phyloP scores from a whole-genome alignment of 2,329 filamentous ascomycete genomes.

The Talaromyces rugulosus region DNA sequence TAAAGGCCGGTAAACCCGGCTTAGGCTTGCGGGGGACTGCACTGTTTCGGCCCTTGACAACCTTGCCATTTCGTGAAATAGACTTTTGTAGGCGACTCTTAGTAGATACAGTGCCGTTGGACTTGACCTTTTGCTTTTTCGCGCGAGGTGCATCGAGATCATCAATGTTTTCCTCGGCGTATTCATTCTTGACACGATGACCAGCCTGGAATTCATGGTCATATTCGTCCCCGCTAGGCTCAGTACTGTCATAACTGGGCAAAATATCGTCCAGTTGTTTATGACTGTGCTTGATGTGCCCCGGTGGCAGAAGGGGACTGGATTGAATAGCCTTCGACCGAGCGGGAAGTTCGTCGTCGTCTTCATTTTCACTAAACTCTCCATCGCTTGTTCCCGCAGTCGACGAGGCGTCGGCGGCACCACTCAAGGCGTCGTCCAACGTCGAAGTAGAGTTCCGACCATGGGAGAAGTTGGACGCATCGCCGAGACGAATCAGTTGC shows the following conservation, averaged over 20 bases:
- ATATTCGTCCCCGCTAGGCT: constrained; percentile 60
- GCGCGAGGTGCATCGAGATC: constrained; percentile 39
- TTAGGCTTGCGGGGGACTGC: constrained; percentile 32
- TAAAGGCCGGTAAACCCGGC: not conserved
- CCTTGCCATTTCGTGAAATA: constrained; percentile 26
- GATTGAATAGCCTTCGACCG: constrained; percentile 41
- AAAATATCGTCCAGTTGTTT: constrained; percentile 50
- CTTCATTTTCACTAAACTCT: constrained; percentile 56
- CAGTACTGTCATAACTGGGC: constrained; percentile 55
- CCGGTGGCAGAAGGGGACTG: constrained; percentile 42
- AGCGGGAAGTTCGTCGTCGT: constrained; percentile 50
- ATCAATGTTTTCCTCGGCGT: constrained; percentile 41
- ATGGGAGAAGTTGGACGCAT: constrained; percentile 89
- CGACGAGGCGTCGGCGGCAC: constrained; percentile 76
- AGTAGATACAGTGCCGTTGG: constrained; percentile 26
- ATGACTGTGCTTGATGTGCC: constrained; percentile 42
- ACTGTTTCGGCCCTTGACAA: constrained; percentile 29
- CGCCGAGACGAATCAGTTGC: constrained; percentile 91
- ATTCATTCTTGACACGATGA: constrained; percentile 53
- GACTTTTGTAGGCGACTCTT: constrained; percentile 26
- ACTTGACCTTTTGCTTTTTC: constrained; percentile 51
- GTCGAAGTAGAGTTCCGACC: constrained; percentile 91
- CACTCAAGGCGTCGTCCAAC: constrained; percentile 88
- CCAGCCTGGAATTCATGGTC: constrained; percentile 53
- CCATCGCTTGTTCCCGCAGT: constrained; percentile 80